Conservation (phyloP, 495 filamentous ascomycete species). For the Xylaria longipes region DNA sequence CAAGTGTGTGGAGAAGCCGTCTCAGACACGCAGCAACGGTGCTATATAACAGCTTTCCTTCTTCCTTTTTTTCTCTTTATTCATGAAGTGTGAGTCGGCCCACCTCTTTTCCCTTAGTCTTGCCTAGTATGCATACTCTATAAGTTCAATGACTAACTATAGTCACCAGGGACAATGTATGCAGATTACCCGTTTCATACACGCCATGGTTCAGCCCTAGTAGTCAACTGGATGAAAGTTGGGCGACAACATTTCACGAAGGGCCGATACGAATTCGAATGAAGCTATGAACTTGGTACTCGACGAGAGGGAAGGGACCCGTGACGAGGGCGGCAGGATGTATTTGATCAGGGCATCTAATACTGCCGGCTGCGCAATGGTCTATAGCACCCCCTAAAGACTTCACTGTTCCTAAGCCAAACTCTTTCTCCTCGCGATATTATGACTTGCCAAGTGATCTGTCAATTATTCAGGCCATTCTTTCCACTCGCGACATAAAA, state of each 20-base stretch:
- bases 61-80: background rate
- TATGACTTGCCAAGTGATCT: background rate
- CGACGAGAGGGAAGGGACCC: background rate
- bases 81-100: background rate
- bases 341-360: background rate
- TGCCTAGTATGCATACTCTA: background rate
- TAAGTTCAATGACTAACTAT: background rate
- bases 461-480: too few relatives aligned
- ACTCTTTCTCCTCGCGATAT: background rate
- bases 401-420: background rate
- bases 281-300: background rate
- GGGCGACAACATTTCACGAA: background rate
- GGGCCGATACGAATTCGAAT: background rate
- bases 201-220: background rate
- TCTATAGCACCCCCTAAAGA: background rate
- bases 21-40: background rate
- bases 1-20: background rate
- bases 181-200: background rate
- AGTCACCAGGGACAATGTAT: background rate
- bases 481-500: background rate
- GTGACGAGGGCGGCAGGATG: background rate
- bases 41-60: background rate
- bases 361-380: background rate
- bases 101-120: background rate
- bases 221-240: background rate